Evolutionary conservation across 202 grass and related monocot species (phyloP).

Genomic region (Schoenoplectus tabernaemontani): DNA sequence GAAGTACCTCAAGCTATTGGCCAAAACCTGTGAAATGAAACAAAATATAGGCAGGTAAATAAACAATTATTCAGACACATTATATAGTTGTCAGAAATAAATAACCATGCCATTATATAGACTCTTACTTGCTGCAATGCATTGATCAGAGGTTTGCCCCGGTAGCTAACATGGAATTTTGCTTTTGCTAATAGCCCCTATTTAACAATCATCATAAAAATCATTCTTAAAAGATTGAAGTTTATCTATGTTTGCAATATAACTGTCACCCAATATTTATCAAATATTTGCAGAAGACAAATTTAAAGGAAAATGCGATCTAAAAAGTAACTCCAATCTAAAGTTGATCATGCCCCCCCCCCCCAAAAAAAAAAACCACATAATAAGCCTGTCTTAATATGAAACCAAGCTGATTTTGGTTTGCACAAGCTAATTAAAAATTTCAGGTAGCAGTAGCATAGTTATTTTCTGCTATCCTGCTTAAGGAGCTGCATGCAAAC

Average conservation of each 20-base stretch:
- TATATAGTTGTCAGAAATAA: neutral
- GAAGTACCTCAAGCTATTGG: conserved; percentile 90
- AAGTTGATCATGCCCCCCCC: neutral
- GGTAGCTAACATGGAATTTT: conserved; percentile 94
- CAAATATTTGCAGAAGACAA: neutral
- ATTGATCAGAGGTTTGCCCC: conserved; percentile 49
- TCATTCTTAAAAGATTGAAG: neutral
- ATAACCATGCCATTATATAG: no score
- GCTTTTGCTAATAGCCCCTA: conserved; percentile 92
- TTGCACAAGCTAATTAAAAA: neutral
- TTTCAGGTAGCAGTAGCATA: neutral
- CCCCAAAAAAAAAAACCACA: no score
- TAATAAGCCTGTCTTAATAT: neutral
- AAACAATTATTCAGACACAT: neutral
- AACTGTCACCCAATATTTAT: neutral
- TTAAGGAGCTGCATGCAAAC: neutral
- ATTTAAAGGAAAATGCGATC: neutral
- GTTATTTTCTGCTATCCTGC: neutral
- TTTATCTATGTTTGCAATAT: neutral
- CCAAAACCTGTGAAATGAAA: conserved; percentile 53
- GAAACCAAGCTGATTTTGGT: neutral
- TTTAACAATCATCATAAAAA: conserved; percentile 28
- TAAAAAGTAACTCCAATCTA: neutral
- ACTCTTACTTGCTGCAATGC: conserved; percentile 60
- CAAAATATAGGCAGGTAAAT: conserved; percentile 19